These are phyloP conservation scores for Orobanche coerulescens DNA, from an alignment of 257 asterid species.

Conservation along the genomic window DNA sequence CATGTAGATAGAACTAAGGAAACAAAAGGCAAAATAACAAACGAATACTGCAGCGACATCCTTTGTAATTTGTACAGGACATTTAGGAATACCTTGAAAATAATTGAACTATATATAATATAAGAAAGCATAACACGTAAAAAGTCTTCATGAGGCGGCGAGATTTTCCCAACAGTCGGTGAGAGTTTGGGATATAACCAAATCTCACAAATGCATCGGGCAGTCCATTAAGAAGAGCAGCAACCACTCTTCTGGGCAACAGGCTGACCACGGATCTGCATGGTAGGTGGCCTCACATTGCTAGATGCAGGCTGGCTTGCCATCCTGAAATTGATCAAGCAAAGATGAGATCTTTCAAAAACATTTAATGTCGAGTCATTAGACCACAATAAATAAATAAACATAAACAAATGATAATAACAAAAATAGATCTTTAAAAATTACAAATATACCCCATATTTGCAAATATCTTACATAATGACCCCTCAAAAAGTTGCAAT, in stretches of 20 bases:
- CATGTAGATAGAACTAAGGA: slow-evolving; percentile 5
- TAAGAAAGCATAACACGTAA: not conserved
- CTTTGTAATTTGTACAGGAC: slow-evolving; percentile 30
- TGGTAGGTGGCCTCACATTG: slow-evolving; percentile 58
- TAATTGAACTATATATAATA: slow-evolving; percentile 30
- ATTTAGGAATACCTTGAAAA: slow-evolving; percentile 27
- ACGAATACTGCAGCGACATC: slow-evolving; percentile 22
- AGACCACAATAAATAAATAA: not conserved
- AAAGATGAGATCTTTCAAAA: not conserved
- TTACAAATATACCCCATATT: not conserved
- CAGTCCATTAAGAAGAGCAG: slow-evolving; percentile 44
- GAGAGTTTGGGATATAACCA: not conserved
- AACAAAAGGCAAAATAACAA: slow-evolving; percentile 16
- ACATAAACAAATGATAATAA: not conserved
- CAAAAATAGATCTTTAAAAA: not conserved
- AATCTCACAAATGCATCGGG: not conserved
- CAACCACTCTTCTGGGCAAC: slow-evolving; percentile 68
- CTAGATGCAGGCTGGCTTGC: slow-evolving; percentile 56
- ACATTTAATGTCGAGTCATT: not conserved
- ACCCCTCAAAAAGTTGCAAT: too few species aligned
- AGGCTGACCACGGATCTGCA: slow-evolving; percentile 76
- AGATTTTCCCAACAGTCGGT: slow-evolving; percentile 4
- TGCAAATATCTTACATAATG: not conserved
- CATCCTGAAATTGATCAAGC: slow-evolving; percentile 40
- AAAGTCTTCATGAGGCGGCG: slow-evolving; percentile 5